phyloP scores from a whole-genome alignment of 1,284 basidiomycete species.

The Leccinum insigne region DNA sequence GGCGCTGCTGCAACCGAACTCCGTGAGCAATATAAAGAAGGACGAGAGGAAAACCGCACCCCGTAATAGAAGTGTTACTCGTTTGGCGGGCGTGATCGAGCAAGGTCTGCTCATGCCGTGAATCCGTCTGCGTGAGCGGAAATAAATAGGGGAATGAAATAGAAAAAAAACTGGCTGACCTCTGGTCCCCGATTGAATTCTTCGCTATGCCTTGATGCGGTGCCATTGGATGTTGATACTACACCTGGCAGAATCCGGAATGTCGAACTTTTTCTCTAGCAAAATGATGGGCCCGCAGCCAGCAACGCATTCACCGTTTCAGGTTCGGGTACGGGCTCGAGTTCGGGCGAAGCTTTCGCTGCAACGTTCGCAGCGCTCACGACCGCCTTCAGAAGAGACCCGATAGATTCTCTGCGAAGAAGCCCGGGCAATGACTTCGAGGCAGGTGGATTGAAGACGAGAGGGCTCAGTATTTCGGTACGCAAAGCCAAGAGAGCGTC shows the following conservation, averaged over 20 bases:
- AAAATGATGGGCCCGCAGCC: slow-evolving; percentile 47
- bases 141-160: not conserved
- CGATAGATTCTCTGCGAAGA: no score
- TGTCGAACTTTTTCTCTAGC: slow-evolving; percentile 70
- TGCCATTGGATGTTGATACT: not conserved
- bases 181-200: slow-evolving; percentile 11
- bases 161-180: slow-evolving; percentile 1
- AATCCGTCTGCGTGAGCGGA: not conserved
- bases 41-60: not conserved
- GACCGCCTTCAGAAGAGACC: no score
- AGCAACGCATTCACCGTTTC: no score
- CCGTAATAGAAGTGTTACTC: not conserved
- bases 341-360: no score
- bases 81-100: not conserved
- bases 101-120: slow-evolving; percentile 8
- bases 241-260: slow-evolving; percentile 60
- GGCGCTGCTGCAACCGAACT: no score
- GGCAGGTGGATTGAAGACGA: no score
- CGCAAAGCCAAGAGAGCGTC: no score
- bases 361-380: no score
- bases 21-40: not conserved
- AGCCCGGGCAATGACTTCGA: no score
- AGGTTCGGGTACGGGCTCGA: no score
- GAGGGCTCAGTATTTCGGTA: no score
- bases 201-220: not conserved